A percentile compares a stretch with the other conserved stretches of the same genome.
These are phyloP conservation scores for Lonicera japonica DNA, from an alignment of 129 eudicot genomes.

Conservation along the genomic window DNA sequence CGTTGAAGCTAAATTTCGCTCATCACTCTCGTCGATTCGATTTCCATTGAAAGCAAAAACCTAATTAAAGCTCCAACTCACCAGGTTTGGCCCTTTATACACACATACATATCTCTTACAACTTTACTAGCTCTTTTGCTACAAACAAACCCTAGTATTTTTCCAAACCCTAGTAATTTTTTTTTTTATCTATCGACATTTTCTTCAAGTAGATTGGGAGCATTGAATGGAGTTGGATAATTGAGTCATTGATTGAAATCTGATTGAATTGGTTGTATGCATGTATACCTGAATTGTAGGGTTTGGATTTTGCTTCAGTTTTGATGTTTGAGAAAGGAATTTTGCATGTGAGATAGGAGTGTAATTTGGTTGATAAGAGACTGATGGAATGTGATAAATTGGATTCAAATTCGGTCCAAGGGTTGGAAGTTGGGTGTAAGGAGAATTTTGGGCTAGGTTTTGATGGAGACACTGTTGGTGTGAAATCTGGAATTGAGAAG, in stretches of 20 bases:
- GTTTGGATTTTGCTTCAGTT: slow-evolving; percentile 11
- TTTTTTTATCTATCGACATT: too few relatives aligned
- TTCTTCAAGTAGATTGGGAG: neutral
- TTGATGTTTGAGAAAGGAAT: slow-evolving; percentile 9
- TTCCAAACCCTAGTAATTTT: too few relatives aligned
- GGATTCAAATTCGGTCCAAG: slow-evolving; percentile 23
- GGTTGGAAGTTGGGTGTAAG: slow-evolving; percentile 26
- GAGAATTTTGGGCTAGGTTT: slow-evolving; percentile 46
- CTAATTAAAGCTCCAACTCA: neutral
- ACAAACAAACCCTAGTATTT: neutral
- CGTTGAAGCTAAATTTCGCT: neutral
- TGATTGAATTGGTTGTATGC: slow-evolving; percentile 4
- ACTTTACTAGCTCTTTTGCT: neutral
- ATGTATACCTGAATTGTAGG: slow-evolving; percentile 7
- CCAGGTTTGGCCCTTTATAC: neutral
- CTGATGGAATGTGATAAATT: slow-evolving; percentile 47
- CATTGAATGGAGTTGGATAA: slow-evolving; percentile 10
- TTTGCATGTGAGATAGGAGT: slow-evolving; percentile 24
- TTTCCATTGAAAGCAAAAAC: neutral
- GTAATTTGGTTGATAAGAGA: slow-evolving; percentile 15
- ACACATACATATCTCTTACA: neutral
- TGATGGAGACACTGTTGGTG: slow-evolving; percentile 24
- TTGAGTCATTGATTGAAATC: slow-evolving; percentile 8
- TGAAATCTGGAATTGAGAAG: slow-evolving; percentile 43
- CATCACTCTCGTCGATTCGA: neutral